Evolutionary conservation across 257 asterid species (phyloP).

Genomic region (Primulina eburnea): DNA sequence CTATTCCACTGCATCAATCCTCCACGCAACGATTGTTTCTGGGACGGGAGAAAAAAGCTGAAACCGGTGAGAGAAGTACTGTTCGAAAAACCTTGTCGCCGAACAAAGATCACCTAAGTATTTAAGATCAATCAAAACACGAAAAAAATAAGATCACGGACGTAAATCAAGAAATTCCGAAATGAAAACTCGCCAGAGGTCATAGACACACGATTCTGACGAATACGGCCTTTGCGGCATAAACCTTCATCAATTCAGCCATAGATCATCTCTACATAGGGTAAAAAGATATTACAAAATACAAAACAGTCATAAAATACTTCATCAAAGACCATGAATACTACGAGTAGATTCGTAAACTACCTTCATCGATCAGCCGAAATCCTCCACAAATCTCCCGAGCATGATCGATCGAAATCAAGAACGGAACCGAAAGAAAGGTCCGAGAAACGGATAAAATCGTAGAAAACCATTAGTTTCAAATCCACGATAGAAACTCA

Average conservation of each 20-base stretch:
- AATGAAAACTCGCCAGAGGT: constrained; percentile 4
- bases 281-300: not conserved
- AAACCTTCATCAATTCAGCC: not conserved
- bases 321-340: not conserved
- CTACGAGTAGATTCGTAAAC: not conserved
- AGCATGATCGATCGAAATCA: not conserved
- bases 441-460: not conserved
- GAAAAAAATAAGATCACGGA: too few species aligned
- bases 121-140: not conserved
- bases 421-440: not conserved
- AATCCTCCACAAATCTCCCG: not conserved
- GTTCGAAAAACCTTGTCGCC: not conserved
- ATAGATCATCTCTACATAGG: not conserved
- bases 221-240: too few species aligned
- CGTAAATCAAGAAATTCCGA: too few species aligned
- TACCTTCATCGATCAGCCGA: constrained; percentile 11
- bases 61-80: not conserved
- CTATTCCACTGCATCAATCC: not conserved
- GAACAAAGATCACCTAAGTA: not conserved
- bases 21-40: not conserved
- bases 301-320: not conserved
- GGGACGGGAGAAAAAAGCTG: not conserved
- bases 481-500: constrained; percentile 29
- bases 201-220: too few species aligned
- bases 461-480: too few species aligned